A percentile compares a stretch with the other conserved stretches of the same genome.
Conservation (phyloP, 176 grass and related monocot genomes). For the Eragrostis curvula region DNA sequence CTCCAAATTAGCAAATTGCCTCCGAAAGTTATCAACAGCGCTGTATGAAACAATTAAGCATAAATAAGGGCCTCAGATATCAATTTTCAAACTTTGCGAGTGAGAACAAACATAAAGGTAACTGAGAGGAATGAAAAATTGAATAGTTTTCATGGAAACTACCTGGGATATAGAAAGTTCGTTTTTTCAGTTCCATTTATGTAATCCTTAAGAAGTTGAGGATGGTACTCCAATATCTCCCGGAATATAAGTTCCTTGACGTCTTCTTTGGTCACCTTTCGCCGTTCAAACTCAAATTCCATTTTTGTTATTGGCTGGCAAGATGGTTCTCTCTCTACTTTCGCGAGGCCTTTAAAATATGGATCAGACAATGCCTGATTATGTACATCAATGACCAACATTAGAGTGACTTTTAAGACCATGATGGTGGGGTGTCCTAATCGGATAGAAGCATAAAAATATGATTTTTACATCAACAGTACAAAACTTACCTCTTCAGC, state of each 20-base stretch:
- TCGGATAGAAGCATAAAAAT: slow-evolving; percentile 7
- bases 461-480: slow-evolving; percentile 10
- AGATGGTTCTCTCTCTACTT: slow-evolving; percentile 86
- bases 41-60: slow-evolving; percentile 53
- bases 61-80: neutral
- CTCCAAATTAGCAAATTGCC: slow-evolving; percentile 95
- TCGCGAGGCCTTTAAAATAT: slow-evolving; percentile 95
- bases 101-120: slow-evolving; percentile 14
- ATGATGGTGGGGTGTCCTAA: neutral
- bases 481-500: slow-evolving; percentile 71
- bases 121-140: neutral
- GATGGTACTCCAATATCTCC: slow-evolving; percentile 96
- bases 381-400: slow-evolving; percentile 9
- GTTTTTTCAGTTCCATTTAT: slow-evolving; percentile 70
- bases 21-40: slow-evolving; percentile 95
- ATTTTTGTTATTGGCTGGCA: slow-evolving; percentile 94
- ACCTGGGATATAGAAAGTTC: slow-evolving; percentile 95
- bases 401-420: slow-evolving; percentile 27
- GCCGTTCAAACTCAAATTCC: slow-evolving; percentile 97
- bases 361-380: slow-evolving; percentile 89
- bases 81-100: neutral
- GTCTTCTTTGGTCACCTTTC: slow-evolving; percentile 94
- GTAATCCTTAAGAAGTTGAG: slow-evolving; percentile 88
- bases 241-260: slow-evolving; percentile 92
- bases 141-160: slow-evolving; percentile 21